Base-by-base conservation (phyloP, 495 filamentous ascomycete species). In the Penicillium tannophilum region DNA sequence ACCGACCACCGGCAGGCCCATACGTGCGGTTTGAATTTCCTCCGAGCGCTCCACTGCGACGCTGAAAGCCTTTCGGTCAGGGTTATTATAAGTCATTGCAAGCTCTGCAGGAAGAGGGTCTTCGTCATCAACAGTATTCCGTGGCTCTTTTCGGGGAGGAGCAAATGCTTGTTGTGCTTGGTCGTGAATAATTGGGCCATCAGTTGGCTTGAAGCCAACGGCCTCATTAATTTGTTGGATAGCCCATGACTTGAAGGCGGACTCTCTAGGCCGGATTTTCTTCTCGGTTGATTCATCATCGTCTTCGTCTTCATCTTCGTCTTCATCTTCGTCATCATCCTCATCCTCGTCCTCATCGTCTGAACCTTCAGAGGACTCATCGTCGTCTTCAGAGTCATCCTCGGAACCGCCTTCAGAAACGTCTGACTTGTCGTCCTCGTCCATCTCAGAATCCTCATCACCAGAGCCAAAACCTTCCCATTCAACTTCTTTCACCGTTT, bases 211-310 rank as follows among this genome's bases (percentile, higher is more conserved):
- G 65, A 88, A 88, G 11, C 83, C 85, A 19, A 87, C 64, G 31
- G 87, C 86, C 62, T 91, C 84, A 66, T 96, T 95, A 52, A 92
- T 84, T 69, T 92, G 89, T 61, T 90, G 86, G 28, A 86, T 85
- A 14, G 95, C 94, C 94, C 94, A 98, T 12, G 86, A 80, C 73
- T 97, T 97, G 80, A 98, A 98, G n/a, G 92, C 91, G 20, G 87
- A 81, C 28, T 76, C 65, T 55, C 78, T 70, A 74, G 69, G 82
- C 65, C 59, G 80, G 64, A 70, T 76, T 55, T 63, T 72, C 35
- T 41, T 50, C 26, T 53, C 49, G 45, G 79, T 76, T 24, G 80
- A 67, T 19, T 79, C 75, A 42, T 72, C 69, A 0, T 70, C 70
- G 11, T 73, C 66, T 8, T 64, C n/a, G n/a, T n/a, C 58, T 4